Evolutionary conservation across 2,329 filamentous ascomycete species (phyloP), one percentile per base, ranked within the genome.

Genomic region (Cyanodermella asteris): DNA sequence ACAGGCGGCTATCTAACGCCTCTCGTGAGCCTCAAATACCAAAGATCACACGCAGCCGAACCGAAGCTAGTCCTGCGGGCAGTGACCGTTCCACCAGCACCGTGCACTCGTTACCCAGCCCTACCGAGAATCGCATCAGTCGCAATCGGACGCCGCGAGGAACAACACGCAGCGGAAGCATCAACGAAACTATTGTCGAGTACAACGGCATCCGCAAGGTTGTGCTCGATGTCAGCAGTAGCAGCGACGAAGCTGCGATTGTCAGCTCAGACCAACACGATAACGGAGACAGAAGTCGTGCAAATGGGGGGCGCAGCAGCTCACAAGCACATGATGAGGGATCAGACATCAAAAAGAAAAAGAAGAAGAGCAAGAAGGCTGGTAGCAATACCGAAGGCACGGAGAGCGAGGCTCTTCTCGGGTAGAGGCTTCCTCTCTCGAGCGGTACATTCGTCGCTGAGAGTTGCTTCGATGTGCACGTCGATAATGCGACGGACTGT

Each of bases 181-280:
- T 82, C 37, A 80, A 74, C 1, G 74, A 82, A 46, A 76, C 74
- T 31, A 55, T 76, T n/a, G 53, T 81, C 28, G 72, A 82, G 39
- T 56, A 71, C 3, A 67, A 71, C 28, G 76, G 76, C 3, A 61
- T 81, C 26, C 65, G 67, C 34, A 84, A 84, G 48, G 64, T 80
- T 22, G 64, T 84, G 1, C 54, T 84, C 14, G 71, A 78, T 40
- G 69, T 69, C 3, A 72, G 59, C 14, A 68, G 61, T 35, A 61
- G 58, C 11, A 59, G 51, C 34, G 57, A 59, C 21, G 31, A 33
- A 9, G 32, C 32, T 14, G 15, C 17, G n/a, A n/a, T n/a, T n/a
- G n/a, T n/a, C n/a, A n/a, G n/a, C n/a, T n/a, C n/a, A n/a, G n/a
- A n/a, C n/a, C n/a, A n/a, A n/a, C n/a, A n/a, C n/a, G n/a, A n/a